Evolutionary conservation across 2,329 filamentous ascomycete genomes (phyloP), one percentile per base, ranked within the genome.

Genomic region (Leptographium flavum): DNA sequence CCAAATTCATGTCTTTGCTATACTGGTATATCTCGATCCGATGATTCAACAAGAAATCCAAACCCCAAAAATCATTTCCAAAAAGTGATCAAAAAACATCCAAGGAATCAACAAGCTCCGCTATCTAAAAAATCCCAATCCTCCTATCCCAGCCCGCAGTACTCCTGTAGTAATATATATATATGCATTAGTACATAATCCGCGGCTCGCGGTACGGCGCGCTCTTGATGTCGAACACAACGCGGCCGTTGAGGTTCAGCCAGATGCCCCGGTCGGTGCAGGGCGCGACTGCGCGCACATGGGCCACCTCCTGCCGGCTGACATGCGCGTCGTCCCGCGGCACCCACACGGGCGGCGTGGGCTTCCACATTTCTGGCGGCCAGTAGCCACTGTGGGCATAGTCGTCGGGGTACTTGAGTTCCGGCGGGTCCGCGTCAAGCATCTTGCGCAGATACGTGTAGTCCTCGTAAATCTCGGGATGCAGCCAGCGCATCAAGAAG

Each of bases 261-360:
- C 65, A 73, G 14, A 81, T 80, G 6, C 80, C 83, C 49, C 83
- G 76, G 54, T 92, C 84, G 0, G 79, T 81, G 53, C 85, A 84
- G 5, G 74, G 70, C 36, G 85, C 79, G 22, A 83, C 72, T 51
- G 74, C 74, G 52, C 69, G 68, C 0, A 79, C 81, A 52, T 85
- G 74, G 35, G 68, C 66, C 47, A 87, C 70, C 60, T 88, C 85
- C 57, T 88, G 82, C 53, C 66, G 67, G 47, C 76, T 82, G 32
- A 90, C 73, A 22, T 83, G 81, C 23, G 74, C 71, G 1, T 70
- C 66, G 57, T 92, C 85, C 44, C 73, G 70, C 1, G 85, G 84
- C 25, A 92, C 78, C 85, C 85, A 92, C 27, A 92, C 67, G 8
- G 79, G 64, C 4, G 81, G 81, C 0, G 74, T 63, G 35, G 70